Evolutionary conservation across 2,329 filamentous ascomycete species (phyloP).

Genomic region (Penicillium sp.): DNA sequence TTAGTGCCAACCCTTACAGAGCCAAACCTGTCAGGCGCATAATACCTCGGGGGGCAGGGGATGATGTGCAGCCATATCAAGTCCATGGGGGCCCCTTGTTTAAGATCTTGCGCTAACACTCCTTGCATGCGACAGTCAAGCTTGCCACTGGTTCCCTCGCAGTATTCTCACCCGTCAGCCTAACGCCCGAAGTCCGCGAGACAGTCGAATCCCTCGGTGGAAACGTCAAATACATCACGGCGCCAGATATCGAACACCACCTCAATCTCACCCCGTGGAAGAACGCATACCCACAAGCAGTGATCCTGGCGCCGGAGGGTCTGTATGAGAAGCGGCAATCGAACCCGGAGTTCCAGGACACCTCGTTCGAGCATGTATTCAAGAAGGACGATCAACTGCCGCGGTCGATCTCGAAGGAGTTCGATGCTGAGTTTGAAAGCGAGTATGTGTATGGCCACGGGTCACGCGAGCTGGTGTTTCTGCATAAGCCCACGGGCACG

Average conservation of each 20-base stretch:
- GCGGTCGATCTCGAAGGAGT: conserved; percentile 67
- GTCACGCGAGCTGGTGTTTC: conserved; percentile 86
- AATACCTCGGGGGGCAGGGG: neutral
- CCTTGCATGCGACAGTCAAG: conserved; percentile 58
- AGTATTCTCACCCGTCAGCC: conserved; percentile 86
- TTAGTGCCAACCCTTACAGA: conserved; percentile 44
- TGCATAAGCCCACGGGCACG: conserved; percentile 74
- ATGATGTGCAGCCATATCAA: neutral
- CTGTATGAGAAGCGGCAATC: conserved; percentile 77
- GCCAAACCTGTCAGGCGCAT: conserved; percentile 2
- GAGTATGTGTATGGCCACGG: conserved; percentile 78
- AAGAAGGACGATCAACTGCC: conserved; percentile 54
- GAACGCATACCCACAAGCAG: conserved; percentile 71
- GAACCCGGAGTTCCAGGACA: conserved; percentile 55
- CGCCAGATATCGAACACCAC: conserved; percentile 90
- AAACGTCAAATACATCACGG: conserved; percentile 78
- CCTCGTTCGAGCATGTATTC: conserved; percentile 68
- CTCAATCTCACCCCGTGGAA: conserved; percentile 89
- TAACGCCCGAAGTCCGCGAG: conserved; percentile 72
- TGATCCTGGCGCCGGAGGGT: conserved; percentile 78
- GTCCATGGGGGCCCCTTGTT: neutral
- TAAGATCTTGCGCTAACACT: conserved; percentile 12
- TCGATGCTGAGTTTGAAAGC: conserved; percentile 80
- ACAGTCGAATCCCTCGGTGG: conserved; percentile 63
- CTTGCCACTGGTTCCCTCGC: conserved; percentile 75